These are phyloP conservation scores for Aspergillus terreus DNA, from an alignment of 2,329 filamentous ascomycete species.

Conservation along the genomic window DNA sequence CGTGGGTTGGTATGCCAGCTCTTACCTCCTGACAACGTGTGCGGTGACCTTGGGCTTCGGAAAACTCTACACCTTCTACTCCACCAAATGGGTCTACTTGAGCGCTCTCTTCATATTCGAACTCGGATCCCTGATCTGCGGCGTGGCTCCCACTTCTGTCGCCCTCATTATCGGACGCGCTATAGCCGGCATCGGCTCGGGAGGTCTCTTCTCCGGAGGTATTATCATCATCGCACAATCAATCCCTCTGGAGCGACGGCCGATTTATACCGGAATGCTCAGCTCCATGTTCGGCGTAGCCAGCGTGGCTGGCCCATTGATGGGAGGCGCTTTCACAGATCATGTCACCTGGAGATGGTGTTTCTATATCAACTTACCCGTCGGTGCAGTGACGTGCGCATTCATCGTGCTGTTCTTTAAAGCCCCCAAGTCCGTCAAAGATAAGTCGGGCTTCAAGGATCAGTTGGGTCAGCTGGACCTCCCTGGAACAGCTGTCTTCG, in stretches of 20 bases:
- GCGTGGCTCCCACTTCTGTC: slow-evolving; percentile 34
- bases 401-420: slow-evolving; percentile 33
- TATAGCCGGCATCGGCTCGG: slow-evolving; percentile 38
- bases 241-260: slow-evolving; percentile 37
- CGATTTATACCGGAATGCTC: slow-evolving; percentile 39
- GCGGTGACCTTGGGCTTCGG: slow-evolving; percentile 43
- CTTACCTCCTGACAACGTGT: slow-evolving; percentile 43
- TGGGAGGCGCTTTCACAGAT: slow-evolving; percentile 46
- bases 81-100: slow-evolving; percentile 43
- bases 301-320: slow-evolving; percentile 39
- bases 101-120: slow-evolving; percentile 39
- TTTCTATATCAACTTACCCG: slow-evolving; percentile 40
- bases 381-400: slow-evolving; percentile 30
- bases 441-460: slow-evolving; percentile 19
- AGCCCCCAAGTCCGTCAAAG: slow-evolving; percentile 22
- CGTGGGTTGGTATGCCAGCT: slow-evolving; percentile 48
- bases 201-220: slow-evolving; percentile 38
- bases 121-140: slow-evolving; percentile 39
- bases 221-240: slow-evolving; percentile 39
- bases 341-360: slow-evolving; percentile 44
- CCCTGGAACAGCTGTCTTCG: slow-evolving; percentile 43
- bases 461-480: slow-evolving; percentile 37
- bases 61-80: slow-evolving; percentile 42
- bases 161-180: slow-evolving; percentile 40
- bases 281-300: slow-evolving; percentile 43